Evolutionary conservation across 192 early-diverging fungal species (phyloP).

Genomic region (Phycomyces blakesleeanus): DNA sequence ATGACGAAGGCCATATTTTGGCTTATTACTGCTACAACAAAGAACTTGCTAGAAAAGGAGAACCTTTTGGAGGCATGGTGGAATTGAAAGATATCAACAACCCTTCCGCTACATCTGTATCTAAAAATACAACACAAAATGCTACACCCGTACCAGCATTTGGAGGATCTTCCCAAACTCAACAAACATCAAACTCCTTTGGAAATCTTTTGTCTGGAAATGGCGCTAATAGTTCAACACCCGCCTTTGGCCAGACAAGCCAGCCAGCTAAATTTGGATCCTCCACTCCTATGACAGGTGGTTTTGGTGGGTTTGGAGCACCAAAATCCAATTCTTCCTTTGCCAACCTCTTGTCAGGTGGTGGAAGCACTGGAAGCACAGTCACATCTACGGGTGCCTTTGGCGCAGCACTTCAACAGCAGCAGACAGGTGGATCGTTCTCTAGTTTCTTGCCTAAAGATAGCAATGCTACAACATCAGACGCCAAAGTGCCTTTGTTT

Average conservation of each 20-base stretch:
- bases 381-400: constrained; percentile 4
- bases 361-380: neutral
- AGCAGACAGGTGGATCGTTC: constrained; percentile 1
- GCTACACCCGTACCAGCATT: neutral
- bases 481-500: constrained; percentile 5
- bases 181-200: neutral
- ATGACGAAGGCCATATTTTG: constrained; percentile 55
- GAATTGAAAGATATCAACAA: constrained; percentile 12
- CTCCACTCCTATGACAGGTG: neutral
- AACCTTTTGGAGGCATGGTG: constrained; percentile 41
- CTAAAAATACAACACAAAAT: neutral
- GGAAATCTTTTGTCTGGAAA: constrained; percentile 5
- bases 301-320: constrained; percentile 1
- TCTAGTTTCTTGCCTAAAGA: constrained; percentile 1
- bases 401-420: constrained; percentile 9
- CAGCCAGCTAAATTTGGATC: neutral
- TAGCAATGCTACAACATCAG: constrained; percentile 1
- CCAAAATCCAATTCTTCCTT: constrained; percentile 5
- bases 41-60: constrained; percentile 40
- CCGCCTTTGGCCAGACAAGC: neutral
- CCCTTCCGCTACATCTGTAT: neutral
- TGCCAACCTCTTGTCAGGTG: constrained; percentile 1
- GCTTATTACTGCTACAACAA: constrained; percentile 67
- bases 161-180: neutral
- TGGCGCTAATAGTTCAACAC: neutral